phyloP scores from a whole-genome alignment of 2,329 filamentous ascomycete species.

The Pseudopithomyces chartarum region DNA sequence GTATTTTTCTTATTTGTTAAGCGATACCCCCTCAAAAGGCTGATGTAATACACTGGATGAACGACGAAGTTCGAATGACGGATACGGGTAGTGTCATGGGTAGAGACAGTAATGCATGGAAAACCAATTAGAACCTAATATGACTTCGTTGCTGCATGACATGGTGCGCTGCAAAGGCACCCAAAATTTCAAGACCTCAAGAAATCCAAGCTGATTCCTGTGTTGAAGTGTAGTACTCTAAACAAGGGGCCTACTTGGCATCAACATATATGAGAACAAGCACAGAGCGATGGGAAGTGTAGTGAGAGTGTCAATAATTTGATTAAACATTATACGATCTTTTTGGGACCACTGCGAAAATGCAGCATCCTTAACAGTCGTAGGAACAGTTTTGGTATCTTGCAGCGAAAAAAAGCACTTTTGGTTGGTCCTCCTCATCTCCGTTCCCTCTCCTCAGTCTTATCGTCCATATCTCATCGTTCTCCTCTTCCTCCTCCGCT shows the following conservation, averaged over 20 bases:
- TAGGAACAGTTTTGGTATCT: neutral
- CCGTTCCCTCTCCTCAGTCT: neutral
- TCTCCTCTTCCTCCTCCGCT: too few species aligned
- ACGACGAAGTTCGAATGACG: neutral
- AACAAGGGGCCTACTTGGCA: too few species aligned
- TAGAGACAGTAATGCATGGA: neutral
- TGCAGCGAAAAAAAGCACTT: conserved; percentile 3
- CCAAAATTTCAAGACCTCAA: too few species aligned
- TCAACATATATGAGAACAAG: too few species aligned
- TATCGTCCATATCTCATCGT: neutral
- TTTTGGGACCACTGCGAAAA: neutral
- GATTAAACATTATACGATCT: conserved; percentile 2
- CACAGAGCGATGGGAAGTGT: neutral
- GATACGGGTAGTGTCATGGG: neutral
- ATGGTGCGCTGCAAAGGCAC: too few species aligned
- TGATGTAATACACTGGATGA: neutral
- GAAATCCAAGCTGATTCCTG: too few species aligned
- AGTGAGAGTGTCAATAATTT: neutral
- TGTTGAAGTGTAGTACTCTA: too few species aligned
- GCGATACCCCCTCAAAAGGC: neutral
- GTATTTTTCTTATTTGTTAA: neutral
- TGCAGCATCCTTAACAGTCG: neutral
- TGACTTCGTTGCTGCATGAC: too few species aligned
- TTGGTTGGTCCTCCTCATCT: neutral
- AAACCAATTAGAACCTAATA: neutral